A percentile compares a stretch with the other conserved stretches of the same genome.
Conservation (phyloP, 2,329 filamentous ascomycete genomes). For the Apiospora koreana region DNA sequence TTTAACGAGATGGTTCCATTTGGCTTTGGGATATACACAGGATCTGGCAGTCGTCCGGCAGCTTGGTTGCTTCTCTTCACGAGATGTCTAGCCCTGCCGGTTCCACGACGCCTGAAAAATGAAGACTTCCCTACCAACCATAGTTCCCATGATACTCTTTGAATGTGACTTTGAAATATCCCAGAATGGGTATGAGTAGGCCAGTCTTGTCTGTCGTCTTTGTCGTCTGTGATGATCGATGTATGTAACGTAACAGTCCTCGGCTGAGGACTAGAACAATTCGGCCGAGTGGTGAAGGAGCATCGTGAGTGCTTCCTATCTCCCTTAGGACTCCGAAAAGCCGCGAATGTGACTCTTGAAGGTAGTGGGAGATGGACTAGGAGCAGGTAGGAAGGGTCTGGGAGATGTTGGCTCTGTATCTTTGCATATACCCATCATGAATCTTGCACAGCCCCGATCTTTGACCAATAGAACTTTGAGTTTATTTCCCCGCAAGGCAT, state of each 20-base stretch:
- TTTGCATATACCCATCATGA: slow-evolving; percentile 4
- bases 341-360: neutral
- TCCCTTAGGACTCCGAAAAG: neutral
- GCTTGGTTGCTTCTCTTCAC: slow-evolving; percentile 10
- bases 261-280: neutral
- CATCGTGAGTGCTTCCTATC: neutral
- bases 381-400: neutral
- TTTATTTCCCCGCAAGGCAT: slow-evolving; percentile 1
- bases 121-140: slow-evolving; percentile 5
- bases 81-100: slow-evolving; percentile 12
- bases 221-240: neutral
- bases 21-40: slow-evolving; percentile 17
- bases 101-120: slow-evolving; percentile 11
- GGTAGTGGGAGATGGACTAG: neutral
- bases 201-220: neutral
- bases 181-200: neutral
- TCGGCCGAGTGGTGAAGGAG: neutral
- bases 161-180: neutral
- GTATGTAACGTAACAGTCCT: neutral
- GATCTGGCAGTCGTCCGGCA: slow-evolving; percentile 14
- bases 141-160: neutral
- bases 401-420: neutral
- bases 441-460: slow-evolving; percentile 2
- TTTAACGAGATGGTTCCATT: slow-evolving; percentile 14
- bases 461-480: slow-evolving; percentile 1